These are phyloP conservation scores for Beauveria rudraprayagi DNA, from an alignment of 2,329 filamentous ascomycete genomes.

Conservation along the genomic window DNA sequence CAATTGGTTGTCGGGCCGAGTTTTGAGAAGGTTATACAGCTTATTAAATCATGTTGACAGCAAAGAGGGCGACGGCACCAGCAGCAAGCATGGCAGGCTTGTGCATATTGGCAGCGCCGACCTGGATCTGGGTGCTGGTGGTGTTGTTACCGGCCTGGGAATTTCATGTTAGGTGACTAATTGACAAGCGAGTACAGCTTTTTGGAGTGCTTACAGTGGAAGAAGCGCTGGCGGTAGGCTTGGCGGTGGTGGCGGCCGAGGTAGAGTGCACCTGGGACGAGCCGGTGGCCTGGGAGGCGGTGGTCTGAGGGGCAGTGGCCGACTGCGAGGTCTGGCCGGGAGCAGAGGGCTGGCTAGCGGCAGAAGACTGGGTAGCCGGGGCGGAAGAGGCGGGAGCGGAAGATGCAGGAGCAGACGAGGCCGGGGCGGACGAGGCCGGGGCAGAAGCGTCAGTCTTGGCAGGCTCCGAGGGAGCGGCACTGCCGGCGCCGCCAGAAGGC, in stretches of 20 bases:
- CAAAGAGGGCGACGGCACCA: conserved; percentile 7
- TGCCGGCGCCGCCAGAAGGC: conserved; percentile 9
- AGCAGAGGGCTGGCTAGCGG: neutral
- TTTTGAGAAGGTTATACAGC: neutral
- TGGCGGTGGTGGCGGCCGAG: conserved; percentile 1
- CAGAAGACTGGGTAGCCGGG: neutral
- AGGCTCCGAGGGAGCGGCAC: neutral
- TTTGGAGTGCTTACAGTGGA: conserved; percentile 4
- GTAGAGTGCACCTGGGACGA: conserved; percentile 9
- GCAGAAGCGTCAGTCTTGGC: conserved; percentile 15
- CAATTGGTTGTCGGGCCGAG: neutral
- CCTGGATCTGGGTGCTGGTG: conserved; percentile 1
- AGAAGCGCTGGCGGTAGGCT: neutral
- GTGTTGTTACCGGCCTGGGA: neutral
- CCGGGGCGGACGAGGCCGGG: conserved; percentile 2
- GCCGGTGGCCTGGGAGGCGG: neutral
- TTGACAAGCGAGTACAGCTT: neutral
- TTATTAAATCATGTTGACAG: conserved; percentile 17
- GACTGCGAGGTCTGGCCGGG: neutral
- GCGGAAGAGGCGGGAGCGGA: neutral
- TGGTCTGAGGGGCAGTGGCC: neutral
- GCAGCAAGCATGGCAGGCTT: conserved; percentile 4
- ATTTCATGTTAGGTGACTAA: neutral
- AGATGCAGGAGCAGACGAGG: conserved; percentile 14
- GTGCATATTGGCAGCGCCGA: conserved; percentile 5